Evolutionary conservation across 176 grass and related monocot genomes (phyloP), one percentile per base, ranked within the genome.

Genomic region (Rhipidocladum racemiflorum): DNA sequence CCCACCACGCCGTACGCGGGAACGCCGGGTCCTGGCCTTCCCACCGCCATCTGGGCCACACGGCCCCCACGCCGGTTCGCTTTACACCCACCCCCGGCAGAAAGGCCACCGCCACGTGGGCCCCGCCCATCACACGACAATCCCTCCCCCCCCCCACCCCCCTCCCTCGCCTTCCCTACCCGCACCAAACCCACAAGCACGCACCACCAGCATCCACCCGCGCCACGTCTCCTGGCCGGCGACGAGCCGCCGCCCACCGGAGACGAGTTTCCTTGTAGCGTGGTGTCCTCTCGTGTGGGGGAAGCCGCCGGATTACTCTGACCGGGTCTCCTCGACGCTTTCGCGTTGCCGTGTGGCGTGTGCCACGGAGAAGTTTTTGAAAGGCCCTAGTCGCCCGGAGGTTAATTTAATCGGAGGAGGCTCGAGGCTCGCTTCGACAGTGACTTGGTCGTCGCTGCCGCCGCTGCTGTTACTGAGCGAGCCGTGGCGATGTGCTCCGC

Each of bases 71-170:
- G 49, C 38, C 60, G 50, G 68, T 45, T 68, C 23, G 25, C 78
- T 90, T 90, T 86, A 76, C 83, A 90, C 66, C 78, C 39, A 82
- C n/a, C 71, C 59, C 59, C 55, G 24, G 71, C 68, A 10, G 36
- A 18, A 82, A 86, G 73, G 72, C 78, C 88, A 78, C 84, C 79
- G 88, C 61, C 79, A 78, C 40, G 78, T 72, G 83, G 88, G 83
- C 7, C 88, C 46, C 48, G 0, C 42, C 65, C 72, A 86, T 77
- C 83, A 67, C 85, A 61, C 81, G 49, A 27, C 89, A 84, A 85
- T 84, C n/a, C n/a, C n/a, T n/a, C n/a, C n/a, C n/a, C n/a, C n/a
- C n/a, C n/a, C n/a, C n/a, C n/a, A n/a, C n/a, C n/a, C n/a, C n/a
- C n/a, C 12, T 12, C 28, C 23, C 34, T 16, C n/a, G 3, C 24